Evolutionary conservation across 495 filamentous ascomycete species (phyloP).

Genomic region (Usnea hakonensis): DNA sequence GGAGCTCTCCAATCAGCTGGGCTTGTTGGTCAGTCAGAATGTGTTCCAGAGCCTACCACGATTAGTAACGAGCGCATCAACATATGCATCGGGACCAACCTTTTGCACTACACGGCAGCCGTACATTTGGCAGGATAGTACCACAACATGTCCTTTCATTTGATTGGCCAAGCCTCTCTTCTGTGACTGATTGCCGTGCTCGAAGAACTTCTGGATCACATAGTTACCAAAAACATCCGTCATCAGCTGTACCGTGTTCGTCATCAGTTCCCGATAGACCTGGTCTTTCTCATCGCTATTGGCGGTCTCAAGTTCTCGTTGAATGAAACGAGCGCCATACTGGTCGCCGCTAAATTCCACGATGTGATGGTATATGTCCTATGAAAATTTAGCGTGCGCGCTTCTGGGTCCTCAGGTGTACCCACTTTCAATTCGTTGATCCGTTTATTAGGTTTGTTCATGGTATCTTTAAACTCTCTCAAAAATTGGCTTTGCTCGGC

Average conservation of each 20-base stretch:
- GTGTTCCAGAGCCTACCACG: constrained; percentile 72
- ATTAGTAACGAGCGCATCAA: constrained; percentile 23
- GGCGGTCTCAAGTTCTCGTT: constrained; percentile 86
- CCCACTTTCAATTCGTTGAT: constrained; percentile 70
- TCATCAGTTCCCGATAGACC: constrained; percentile 78
- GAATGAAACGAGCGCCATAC: constrained; percentile 91
- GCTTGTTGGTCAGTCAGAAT: constrained; percentile 87
- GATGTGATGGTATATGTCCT: constrained; percentile 83
- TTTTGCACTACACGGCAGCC: constrained; percentile 96
- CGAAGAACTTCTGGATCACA: constrained; percentile 96
- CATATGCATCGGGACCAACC: constrained; percentile 33
- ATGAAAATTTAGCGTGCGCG: constrained; percentile 16
- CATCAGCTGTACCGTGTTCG: constrained; percentile 82
- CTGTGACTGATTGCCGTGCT: constrained; percentile 90
- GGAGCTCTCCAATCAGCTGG: constrained; percentile 72
- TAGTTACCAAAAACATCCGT: constrained; percentile 97
- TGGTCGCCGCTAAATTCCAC: constrained; percentile 96
- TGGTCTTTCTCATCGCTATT: constrained; percentile 97
- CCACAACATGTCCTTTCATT: constrained; percentile 78
- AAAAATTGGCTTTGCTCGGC: constrained; percentile 60
- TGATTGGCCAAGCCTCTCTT: constrained; percentile 77
- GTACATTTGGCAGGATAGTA: constrained; percentile 83
- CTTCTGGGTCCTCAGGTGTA: background rate
- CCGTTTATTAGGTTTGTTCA: constrained; percentile 61
- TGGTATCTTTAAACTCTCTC: constrained; percentile 69